phyloP scores from a whole-genome alignment of 1,139 yeast genomes.

The Kodamaea plutei region DNA sequence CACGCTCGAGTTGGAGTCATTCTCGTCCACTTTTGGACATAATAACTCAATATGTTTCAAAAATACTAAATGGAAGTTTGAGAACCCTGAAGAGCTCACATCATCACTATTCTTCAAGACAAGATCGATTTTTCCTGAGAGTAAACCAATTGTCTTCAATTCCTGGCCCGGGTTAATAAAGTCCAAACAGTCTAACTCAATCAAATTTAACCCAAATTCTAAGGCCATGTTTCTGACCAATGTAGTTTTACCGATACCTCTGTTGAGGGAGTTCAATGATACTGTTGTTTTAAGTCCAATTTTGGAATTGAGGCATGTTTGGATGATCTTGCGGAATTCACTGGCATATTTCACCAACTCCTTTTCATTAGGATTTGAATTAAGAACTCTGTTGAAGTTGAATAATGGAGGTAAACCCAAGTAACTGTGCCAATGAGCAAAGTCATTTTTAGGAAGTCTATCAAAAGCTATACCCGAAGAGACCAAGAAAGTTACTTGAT shows the following conservation, averaged over 20 bases:
- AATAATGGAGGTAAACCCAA: slow-evolving; percentile 38
- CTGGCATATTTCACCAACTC: slow-evolving; percentile 46
- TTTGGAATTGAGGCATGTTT: slow-evolving; percentile 38
- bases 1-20: slow-evolving; percentile 53
- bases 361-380: slow-evolving; percentile 6
- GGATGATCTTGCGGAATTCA: slow-evolving; percentile 48
- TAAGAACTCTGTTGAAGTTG: slow-evolving; percentile 21
- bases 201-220: slow-evolving; percentile 62
- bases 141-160: slow-evolving; percentile 70
- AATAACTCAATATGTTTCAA: slow-evolving; percentile 74
- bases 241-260: slow-evolving; percentile 79
- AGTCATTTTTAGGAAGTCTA: slow-evolving; percentile 31
- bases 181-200: slow-evolving; percentile 67
- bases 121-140: slow-evolving; percentile 74
- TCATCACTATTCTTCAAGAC: slow-evolving; percentile 21
- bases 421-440: slow-evolving; percentile 42
- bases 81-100: slow-evolving; percentile 9
- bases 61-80: slow-evolving; percentile 43
- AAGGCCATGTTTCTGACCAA: slow-evolving; percentile 53
- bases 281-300: slow-evolving; percentile 56
- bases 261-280: slow-evolving; percentile 60
- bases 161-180: slow-evolving; percentile 68
- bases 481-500: slow-evolving; percentile 59
- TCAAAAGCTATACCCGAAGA: slow-evolving; percentile 58
- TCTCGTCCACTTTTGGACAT: slow-evolving; percentile 61